These are phyloP conservation scores for Sporothrix curviconia DNA, from an alignment of 2,329 filamentous ascomycete genomes.

Conservation along the genomic window DNA sequence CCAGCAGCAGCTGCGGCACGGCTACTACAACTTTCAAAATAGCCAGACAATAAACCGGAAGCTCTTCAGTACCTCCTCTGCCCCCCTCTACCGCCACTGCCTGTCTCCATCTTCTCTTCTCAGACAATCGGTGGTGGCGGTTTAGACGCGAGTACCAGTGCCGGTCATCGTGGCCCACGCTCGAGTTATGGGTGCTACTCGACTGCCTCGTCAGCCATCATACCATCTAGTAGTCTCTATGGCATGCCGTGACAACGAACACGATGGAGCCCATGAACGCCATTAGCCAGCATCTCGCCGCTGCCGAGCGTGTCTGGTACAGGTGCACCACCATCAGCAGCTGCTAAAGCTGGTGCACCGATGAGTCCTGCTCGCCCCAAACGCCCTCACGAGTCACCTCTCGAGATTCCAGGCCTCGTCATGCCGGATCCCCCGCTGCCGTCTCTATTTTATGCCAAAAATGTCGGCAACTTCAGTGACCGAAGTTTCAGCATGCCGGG, in stretches of 20 bases:
- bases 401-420: conserved; percentile 32
- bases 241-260: conserved; percentile 17
- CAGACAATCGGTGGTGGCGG: neutral
- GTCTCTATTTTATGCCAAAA: neutral
- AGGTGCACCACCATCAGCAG: neutral
- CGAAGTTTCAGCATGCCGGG: conserved; percentile 12
- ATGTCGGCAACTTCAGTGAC: neutral
- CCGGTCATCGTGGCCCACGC: neutral
- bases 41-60: neutral
- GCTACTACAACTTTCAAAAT: conserved; percentile 12
- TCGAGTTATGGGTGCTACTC: conserved; percentile 15
- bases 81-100: neutral
- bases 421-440: conserved; percentile 22
- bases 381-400: conserved; percentile 30
- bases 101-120: neutral
- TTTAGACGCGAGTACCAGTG: neutral
- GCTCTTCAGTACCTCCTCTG: neutral
- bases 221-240: neutral
- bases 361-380: conserved; percentile 30
- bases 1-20: neutral
- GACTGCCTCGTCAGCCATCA: conserved; percentile 1
- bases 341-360: neutral
- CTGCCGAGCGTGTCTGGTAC: no score
- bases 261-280: conserved; percentile 8
- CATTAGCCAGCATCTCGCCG: neutral